Percentiles rank a stretch among this genome's conserved stretches.
These are phyloP conservation scores for Arctium minus DNA, from an alignment of 129 eudicot genomes.

Conservation along the genomic window DNA sequence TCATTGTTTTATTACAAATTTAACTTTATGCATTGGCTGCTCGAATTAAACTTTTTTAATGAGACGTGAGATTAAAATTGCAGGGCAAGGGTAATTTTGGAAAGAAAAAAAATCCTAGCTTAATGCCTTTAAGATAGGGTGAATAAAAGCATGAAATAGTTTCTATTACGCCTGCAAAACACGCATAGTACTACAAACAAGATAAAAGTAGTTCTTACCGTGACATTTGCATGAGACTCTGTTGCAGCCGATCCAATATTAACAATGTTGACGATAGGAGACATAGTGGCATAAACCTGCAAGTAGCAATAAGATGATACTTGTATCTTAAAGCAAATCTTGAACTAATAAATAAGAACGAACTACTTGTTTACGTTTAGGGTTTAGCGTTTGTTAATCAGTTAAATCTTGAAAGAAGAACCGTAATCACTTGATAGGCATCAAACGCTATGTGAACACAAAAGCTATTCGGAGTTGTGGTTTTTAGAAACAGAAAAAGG, in stretches of 20 bases:
- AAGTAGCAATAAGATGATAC: conserved; percentile 14
- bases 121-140: background rate
- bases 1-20: too few species aligned
- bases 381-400: background rate
- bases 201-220: conserved; percentile 43
- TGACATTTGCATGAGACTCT: conserved; percentile 78
- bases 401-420: background rate
- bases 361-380: background rate
- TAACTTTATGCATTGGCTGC: too few species aligned
- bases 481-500: background rate
- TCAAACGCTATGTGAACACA: background rate
- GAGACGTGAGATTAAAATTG: too few species aligned
- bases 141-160: background rate
- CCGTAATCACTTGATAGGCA: background rate
- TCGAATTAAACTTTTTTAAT: too few species aligned
- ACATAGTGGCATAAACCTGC: conserved; percentile 96
- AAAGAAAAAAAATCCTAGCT: too few species aligned
- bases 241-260: conserved; percentile 68
- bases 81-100: too few species aligned
- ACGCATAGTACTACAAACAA: background rate
- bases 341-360: background rate
- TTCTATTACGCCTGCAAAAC: background rate
- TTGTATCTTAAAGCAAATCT: background rate
- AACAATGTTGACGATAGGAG: conserved; percentile 79
- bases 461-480: too few species aligned